phyloP scores from a whole-genome alignment of 345 rosid species.

The Syzygium jambos region DNA sequence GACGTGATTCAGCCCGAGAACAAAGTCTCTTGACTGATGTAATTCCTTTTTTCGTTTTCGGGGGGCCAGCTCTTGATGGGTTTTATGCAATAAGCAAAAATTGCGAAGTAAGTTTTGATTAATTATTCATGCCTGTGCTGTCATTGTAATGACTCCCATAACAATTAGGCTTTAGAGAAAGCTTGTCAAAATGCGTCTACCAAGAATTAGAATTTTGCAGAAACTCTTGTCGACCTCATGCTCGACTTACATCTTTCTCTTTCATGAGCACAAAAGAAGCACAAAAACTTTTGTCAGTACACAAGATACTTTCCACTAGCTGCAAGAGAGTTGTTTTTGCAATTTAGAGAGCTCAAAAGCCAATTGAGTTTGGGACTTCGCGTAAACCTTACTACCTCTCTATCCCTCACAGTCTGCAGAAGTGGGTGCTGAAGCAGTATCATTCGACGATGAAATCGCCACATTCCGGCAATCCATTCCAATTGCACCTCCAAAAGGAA shows the following conservation, averaged over 20 bases:
- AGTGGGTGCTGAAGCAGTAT: constrained; percentile 21
- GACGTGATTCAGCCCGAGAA: neutral
- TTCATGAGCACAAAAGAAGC: neutral
- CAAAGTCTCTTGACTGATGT: neutral
- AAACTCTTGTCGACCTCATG: rapidly evolving
- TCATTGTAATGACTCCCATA: too few species aligned
- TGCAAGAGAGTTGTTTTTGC: neutral
- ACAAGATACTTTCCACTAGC: neutral
- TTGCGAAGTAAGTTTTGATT: neutral
- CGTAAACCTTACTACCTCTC: constrained; percentile 11
- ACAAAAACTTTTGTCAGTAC: neutral
- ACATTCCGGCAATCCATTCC: constrained; percentile 60
- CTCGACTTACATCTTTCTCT: neutral
- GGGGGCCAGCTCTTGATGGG: neutral
- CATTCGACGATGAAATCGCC: constrained; percentile 30
- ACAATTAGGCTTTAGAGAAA: neutral
- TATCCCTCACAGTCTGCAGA: constrained; percentile 22
- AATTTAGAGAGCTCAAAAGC: neutral
- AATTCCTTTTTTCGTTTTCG: too few species aligned
- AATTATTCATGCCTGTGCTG: neutral
- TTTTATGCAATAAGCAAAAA: neutral
- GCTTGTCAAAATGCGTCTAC: neutral
- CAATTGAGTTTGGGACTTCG: neutral
- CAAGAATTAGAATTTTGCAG: neutral
- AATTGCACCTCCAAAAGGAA: constrained; percentile 43